These are phyloP conservation scores for Botrytis deweyae DNA, from an alignment of 2,329 filamentous ascomycete genomes.

Conservation along the genomic window DNA sequence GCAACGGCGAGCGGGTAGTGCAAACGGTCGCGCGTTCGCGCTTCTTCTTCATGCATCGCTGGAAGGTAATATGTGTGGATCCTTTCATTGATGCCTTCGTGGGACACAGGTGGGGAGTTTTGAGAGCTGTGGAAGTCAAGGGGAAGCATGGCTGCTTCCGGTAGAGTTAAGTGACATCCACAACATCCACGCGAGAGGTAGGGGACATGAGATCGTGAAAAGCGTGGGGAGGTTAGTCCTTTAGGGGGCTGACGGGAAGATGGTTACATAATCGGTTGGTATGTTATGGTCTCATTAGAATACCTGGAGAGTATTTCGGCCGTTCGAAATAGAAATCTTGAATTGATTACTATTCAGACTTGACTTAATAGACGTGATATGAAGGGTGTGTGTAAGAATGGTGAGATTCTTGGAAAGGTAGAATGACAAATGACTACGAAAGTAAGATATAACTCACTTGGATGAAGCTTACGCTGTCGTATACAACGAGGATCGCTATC, in stretches of 20 bases:
- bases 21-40: conserved; percentile 13
- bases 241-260: conserved; percentile 18
- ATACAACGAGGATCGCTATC: conserved; percentile 16
- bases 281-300: background rate
- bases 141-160: conserved; percentile 21
- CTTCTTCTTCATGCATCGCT: background rate
- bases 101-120: background rate
- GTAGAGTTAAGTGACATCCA: conserved; percentile 18
- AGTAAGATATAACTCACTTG: conserved; percentile 6
- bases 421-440: background rate
- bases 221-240: conserved; percentile 17
- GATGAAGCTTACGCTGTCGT: conserved; percentile 13
- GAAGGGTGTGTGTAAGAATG: background rate
- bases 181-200: conserved; percentile 20
- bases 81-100: conserved; percentile 10
- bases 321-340: background rate
- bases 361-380: background rate
- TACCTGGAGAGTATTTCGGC: background rate
- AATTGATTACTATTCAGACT: background rate
- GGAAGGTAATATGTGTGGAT: background rate
- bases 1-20: conserved; percentile 13
- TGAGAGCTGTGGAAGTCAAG: conserved; percentile 16
- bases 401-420: background rate
- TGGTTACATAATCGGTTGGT: conserved; percentile 15
- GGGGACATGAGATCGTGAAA: conserved; percentile 10